These are phyloP conservation scores for Linum usitatissimum DNA, from an alignment of 345 rosid species.

Conservation along the genomic window DNA sequence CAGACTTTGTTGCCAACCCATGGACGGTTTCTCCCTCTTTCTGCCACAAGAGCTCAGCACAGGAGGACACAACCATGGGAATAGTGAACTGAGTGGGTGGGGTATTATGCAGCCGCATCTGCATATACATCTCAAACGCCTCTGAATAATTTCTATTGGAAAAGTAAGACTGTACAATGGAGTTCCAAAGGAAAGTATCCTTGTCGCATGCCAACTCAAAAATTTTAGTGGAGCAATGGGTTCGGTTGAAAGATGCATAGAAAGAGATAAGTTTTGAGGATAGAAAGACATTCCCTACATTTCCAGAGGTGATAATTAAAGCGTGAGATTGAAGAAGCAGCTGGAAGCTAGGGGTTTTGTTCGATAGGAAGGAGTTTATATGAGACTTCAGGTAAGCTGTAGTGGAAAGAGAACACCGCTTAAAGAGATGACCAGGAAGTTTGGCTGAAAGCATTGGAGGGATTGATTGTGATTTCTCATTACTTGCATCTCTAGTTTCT, in stretches of 20 bases:
- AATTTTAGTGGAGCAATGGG: conserved; percentile 25
- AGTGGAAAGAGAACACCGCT: conserved; percentile 8
- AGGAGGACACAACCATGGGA: conserved; percentile 56
- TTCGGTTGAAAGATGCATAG: conserved; percentile 31
- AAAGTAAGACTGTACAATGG: conserved; percentile 54
- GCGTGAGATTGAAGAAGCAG: conserved; percentile 36
- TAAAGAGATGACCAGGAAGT: background rate
- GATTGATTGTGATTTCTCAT: background rate
- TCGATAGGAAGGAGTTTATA: conserved; percentile 23
- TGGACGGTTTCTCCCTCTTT: conserved; percentile 33
- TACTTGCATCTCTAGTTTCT: too few species aligned
- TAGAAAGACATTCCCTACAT: conserved; percentile 38
- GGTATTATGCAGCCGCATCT: conserved; percentile 30
- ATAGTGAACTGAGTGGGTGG: conserved; percentile 38
- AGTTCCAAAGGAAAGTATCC: conserved; percentile 62
- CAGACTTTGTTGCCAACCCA: conserved; percentile 38
- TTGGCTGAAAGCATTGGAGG: background rate
- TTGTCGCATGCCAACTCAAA: conserved; percentile 29
- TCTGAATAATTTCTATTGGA: conserved; percentile 36
- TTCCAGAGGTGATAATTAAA: conserved; percentile 38
- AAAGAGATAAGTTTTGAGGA: conserved; percentile 53
- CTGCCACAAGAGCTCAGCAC: conserved; percentile 42
- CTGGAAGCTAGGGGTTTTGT: conserved; percentile 17
- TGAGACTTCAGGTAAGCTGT: conserved; percentile 29
- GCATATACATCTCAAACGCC: conserved; percentile 31